A percentile compares a stretch with the other conserved stretches of the same genome.
Evolutionary conservation across 2,329 filamentous ascomycete species (phyloP).

Genomic region (Beauveria pseudobassiana): DNA sequence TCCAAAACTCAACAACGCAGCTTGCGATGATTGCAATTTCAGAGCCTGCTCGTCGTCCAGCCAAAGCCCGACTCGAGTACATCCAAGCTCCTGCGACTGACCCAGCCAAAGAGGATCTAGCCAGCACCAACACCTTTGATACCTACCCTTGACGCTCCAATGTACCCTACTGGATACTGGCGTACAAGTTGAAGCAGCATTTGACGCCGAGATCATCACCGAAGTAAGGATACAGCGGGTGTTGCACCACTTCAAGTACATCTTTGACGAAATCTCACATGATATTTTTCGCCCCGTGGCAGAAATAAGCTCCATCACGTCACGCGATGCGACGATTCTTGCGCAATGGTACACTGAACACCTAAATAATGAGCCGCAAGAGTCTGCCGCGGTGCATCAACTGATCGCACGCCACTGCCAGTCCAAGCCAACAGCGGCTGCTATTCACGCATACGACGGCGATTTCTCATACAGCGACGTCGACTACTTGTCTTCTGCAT

Average conservation of each 20-base stretch:
- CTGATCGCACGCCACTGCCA: slow-evolving; percentile 27
- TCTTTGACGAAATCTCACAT: background rate
- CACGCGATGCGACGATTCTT: slow-evolving; percentile 10
- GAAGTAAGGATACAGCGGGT: background rate
- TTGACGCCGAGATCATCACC: background rate
- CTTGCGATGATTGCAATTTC: slow-evolving; percentile 17
- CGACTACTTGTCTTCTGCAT: slow-evolving; percentile 10
- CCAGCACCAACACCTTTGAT: slow-evolving; percentile 4
- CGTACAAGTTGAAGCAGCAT: background rate
- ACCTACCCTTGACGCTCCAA: slow-evolving; percentile 11
- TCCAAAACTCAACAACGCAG: slow-evolving; percentile 14
- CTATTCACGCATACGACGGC: slow-evolving; percentile 29
- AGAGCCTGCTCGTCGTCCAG: slow-evolving; percentile 23
- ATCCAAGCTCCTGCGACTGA: background rate
- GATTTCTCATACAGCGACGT: slow-evolving; percentile 32
- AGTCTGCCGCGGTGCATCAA: slow-evolving; percentile 29
- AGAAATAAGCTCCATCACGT: background rate
- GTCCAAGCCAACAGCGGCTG: background rate
- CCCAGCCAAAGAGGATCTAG: too few relatives aligned
- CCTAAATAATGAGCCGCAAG: slow-evolving; percentile 1
- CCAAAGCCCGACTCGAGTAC: background rate
- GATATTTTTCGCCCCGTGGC: background rate
- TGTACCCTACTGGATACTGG: background rate
- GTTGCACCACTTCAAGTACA: background rate
- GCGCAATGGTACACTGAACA: slow-evolving; percentile 7